These are phyloP conservation scores for Auricularia cornea DNA, from an alignment of 768 basidiomycete species.

Conservation along the genomic window DNA sequence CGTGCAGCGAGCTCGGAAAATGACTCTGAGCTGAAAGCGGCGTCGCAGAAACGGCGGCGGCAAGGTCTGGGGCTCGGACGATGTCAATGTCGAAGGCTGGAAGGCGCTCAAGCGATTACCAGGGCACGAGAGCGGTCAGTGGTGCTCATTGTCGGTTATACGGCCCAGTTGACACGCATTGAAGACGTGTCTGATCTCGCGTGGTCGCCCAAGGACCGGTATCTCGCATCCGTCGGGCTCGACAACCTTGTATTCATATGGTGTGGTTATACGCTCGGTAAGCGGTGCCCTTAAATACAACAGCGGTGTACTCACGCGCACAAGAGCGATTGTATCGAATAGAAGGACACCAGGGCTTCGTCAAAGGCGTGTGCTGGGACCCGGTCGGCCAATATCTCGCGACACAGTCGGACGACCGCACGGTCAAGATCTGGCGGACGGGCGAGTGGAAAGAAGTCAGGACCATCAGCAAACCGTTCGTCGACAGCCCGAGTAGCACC, in stretches of 20 bases:
- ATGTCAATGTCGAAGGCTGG: constrained; percentile 96
- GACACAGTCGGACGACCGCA: constrained; percentile 93
- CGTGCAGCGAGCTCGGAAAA: constrained; percentile 26
- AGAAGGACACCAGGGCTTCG: constrained; percentile 88
- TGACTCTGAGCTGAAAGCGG: constrained; percentile 27
- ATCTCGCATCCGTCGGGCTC: constrained; percentile 86
- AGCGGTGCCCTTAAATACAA: too few species aligned
- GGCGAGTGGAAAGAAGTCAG: constrained; percentile 84
- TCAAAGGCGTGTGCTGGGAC: constrained; percentile 99
- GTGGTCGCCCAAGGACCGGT: constrained; percentile 90
- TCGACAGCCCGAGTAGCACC: constrained; percentile 88
- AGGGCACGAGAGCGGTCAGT: constrained; percentile 87
- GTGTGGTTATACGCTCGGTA: constrained; percentile 88
- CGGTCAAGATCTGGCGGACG: constrained; percentile 95
- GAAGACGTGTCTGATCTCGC: constrained; percentile 91
- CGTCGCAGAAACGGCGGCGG: constrained; percentile 72
- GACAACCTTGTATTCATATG: constrained; percentile 89
- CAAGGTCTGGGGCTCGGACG: constrained; percentile 89
- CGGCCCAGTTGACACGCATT: constrained; percentile 5
- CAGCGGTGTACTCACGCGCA: too few species aligned
- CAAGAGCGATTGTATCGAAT: constrained; percentile 83
- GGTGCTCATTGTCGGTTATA: not conserved
- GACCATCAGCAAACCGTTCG: constrained; percentile 83
- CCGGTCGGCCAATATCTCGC: constrained; percentile 96
- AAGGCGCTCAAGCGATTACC: constrained; percentile 86